Evolutionary conservation across 768 basidiomycete genomes (phyloP).

Genomic region (Hygrocybe punicea): DNA sequence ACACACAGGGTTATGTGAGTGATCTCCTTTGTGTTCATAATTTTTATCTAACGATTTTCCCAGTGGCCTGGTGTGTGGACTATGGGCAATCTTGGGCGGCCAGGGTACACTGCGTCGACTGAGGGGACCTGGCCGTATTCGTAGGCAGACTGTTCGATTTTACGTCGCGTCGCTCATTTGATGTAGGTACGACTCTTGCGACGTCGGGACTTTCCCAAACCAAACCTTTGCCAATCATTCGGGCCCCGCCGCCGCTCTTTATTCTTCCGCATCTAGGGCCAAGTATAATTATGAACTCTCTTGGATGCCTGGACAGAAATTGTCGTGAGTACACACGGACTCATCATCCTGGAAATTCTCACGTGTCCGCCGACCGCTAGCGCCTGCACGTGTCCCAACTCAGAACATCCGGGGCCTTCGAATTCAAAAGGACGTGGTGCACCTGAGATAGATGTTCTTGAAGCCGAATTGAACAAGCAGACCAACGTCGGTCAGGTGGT

Average conservation of each 20-base stretch:
- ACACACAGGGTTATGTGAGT: conserved; percentile 49
- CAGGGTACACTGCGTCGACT: conserved; percentile 75
- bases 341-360: not conserved
- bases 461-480: conserved; percentile 65
- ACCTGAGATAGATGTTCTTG: conserved; percentile 81
- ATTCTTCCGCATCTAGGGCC: conserved; percentile 43
- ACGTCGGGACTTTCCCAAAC: conserved; percentile 74
- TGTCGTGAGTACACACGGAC: conserved; percentile 47
- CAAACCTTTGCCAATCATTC: conserved; percentile 53
- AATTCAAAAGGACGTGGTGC: conserved; percentile 58
- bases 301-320: conserved; percentile 74
- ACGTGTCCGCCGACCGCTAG: conserved; percentile 28
- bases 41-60: not conserved
- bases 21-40: not conserved
- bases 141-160: conserved; percentile 31
- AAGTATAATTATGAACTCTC: conserved; percentile 62
- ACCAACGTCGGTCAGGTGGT: conserved; percentile 47
- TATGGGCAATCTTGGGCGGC: conserved; percentile 81
- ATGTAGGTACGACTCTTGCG: conserved; percentile 59
- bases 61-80: conserved; percentile 89
- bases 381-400: conserved; percentile 70
- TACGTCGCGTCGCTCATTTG: not conserved
- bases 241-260: conserved; percentile 60
- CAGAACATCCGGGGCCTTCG: conserved; percentile 75
- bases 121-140: conserved; percentile 87